Evolutionary conservation across 768 basidiomycete genomes (phyloP), one percentile per base, ranked within the genome.

Genomic region (Lyophyllum shimeji): DNA sequence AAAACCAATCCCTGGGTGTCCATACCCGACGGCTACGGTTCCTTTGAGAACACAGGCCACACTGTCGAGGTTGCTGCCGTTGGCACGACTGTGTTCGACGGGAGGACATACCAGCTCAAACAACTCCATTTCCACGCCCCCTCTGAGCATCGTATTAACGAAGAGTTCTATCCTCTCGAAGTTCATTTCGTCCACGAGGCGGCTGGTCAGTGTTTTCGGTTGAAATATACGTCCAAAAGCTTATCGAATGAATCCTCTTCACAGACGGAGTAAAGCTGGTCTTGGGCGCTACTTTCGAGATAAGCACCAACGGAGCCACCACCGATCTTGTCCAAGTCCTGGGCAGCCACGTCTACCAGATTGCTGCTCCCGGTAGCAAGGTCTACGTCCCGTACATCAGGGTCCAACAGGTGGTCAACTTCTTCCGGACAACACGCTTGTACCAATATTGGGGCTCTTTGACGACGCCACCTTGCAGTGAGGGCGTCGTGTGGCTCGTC

Each of bases 391-490:
- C 27, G 7, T n/a, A 12, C 18, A 11, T 57, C 50, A 13, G 11
- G 9, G 1, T 21, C 9, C 17, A 20, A 6, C 50, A 45, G 40
- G 9, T 57, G 13, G 27, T 52, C 33, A 13, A n/a, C 34, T 23
- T 40, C 20, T 52, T 51, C 34, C 44, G 46, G 40, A 47, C 42
- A 1, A 7, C 9, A 7, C 51, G 37, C 2, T 25, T 58, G 20
- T 53, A n/a, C 13, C 47, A 53, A 18, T 58, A 58, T 24, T n/a
- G 24, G 9, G 57, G 57, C 18, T 58, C 57, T 5, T 46, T 58
- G 46, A 58, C 57, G 3, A 58, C 57, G 25, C 57, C 57, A 21
- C 57, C 57, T 7, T 58, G 57, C 52, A 53, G 37, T 15, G 52
- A 58, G 29, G 57, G 52, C 33, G 23, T 58, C 31, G 53, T 33